These are phyloP conservation scores for Geosmithia putterillii DNA, from an alignment of 2,329 filamentous ascomycete genomes.

Conservation along the genomic window DNA sequence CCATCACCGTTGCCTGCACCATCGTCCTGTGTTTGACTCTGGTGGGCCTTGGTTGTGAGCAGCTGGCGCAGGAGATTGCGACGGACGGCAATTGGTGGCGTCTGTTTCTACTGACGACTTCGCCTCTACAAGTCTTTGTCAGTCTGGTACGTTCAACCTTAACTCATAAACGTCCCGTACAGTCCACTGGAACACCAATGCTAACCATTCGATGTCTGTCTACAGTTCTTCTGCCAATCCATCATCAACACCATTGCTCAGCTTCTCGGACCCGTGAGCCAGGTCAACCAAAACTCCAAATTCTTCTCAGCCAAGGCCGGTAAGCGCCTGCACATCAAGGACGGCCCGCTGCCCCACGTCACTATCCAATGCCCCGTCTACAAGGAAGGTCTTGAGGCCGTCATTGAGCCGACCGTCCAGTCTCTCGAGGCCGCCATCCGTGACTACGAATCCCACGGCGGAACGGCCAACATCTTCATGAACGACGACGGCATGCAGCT, in stretches of 20 bases:
- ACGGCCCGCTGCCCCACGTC: conserved; percentile 23
- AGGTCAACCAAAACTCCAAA: conserved; percentile 27
- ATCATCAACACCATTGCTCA: conserved; percentile 26
- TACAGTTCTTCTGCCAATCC: conserved; percentile 30
- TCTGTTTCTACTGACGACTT: background rate
- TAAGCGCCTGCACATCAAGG: background rate
- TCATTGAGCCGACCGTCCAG: conserved; percentile 35
- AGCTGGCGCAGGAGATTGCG: background rate
- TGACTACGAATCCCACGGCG: conserved; percentile 33
- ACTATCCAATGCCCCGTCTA: conserved; percentile 32
- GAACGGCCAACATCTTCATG: conserved; percentile 40
- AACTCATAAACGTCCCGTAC: background rate
- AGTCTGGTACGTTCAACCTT: background rate
- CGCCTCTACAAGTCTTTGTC: background rate
- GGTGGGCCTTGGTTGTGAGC: background rate
- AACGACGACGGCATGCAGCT: conserved; percentile 50
- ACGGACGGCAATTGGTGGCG: background rate
- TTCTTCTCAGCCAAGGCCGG: conserved; percentile 27
- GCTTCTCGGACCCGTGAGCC: conserved; percentile 34
- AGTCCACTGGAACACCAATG: too few relatives aligned
- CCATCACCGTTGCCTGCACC: background rate
- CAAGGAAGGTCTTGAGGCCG: conserved; percentile 24
- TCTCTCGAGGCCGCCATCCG: conserved; percentile 36
- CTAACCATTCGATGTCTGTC: conserved; percentile 7
- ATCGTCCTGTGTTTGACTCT: background rate